These are phyloP conservation scores for Phialocephala subalpina DNA, from an alignment of 2,329 filamentous ascomycete species.

Conservation along the genomic window DNA sequence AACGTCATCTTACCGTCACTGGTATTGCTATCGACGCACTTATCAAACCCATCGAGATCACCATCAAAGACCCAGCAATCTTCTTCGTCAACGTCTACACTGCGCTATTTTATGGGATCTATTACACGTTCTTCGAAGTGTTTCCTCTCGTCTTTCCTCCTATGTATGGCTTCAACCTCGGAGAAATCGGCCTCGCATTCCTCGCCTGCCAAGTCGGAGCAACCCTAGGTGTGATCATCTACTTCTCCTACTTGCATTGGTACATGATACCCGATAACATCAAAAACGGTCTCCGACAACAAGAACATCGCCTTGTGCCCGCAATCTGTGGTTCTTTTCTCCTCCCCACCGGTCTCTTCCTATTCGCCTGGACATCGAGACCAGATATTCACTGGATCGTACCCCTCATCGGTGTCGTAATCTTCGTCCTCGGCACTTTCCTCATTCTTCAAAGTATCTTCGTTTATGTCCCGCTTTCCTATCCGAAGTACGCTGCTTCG, in stretches of 20 bases:
- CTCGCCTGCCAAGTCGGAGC: conserved; percentile 62
- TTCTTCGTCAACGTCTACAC: conserved; percentile 67
- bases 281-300: conserved; percentile 56
- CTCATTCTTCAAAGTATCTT: conserved; percentile 65
- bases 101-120: conserved; percentile 65
- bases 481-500: conserved; percentile 58
- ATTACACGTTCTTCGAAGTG: conserved; percentile 68
- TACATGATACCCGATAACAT: conserved; percentile 59
- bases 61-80: conserved; percentile 65
- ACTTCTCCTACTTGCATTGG: conserved; percentile 47
- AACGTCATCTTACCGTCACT: conserved; percentile 55
- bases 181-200: conserved; percentile 65
- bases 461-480: conserved; percentile 62
- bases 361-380: conserved; percentile 60
- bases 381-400: conserved; percentile 61
- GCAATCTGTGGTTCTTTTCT: conserved; percentile 59
- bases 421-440: conserved; percentile 56
- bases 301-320: conserved; percentile 62
- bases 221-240: conserved; percentile 55
- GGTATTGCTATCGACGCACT: conserved; percentile 60
- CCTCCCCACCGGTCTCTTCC: conserved; percentile 64
- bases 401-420: conserved; percentile 59
- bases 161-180: conserved; percentile 64
- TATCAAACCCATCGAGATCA: conserved; percentile 65
- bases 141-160: conserved; percentile 68